These are phyloP conservation scores for Omphalea diandra DNA, from an alignment of 441 rosid genomes.

Conservation along the genomic window DNA sequence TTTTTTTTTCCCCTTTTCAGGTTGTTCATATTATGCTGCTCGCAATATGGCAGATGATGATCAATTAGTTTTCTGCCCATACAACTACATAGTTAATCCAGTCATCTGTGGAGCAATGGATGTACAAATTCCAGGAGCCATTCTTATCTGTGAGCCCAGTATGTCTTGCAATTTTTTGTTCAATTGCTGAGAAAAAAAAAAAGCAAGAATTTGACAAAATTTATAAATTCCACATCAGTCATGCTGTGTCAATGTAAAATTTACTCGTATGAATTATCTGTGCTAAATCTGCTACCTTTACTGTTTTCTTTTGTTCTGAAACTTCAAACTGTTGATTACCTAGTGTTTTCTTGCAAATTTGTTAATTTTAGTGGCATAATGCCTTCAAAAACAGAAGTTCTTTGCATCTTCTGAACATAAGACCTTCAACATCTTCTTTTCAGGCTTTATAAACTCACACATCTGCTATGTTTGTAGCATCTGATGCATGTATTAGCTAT, in stretches of 20 bases:
- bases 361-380: not conserved
- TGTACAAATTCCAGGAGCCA: slow-evolving; percentile 78
- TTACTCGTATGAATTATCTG: not conserved
- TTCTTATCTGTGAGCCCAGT: slow-evolving; percentile 96
- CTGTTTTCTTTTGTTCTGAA: not conserved
- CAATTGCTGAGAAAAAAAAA: slow-evolving; percentile 5
- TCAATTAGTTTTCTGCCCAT: slow-evolving; percentile 88
- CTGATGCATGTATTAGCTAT: not conserved
- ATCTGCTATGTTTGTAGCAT: not conserved
- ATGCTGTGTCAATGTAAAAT: not conserved
- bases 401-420: not conserved
- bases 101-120: slow-evolving; percentile 94
- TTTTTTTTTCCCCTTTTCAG: slow-evolving; percentile 43
- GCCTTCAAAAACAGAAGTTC: not conserved
- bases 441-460: slow-evolving; percentile 6
- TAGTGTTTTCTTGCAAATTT: not conserved
- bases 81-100: slow-evolving; percentile 82
- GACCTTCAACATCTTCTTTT: not conserved
- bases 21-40: slow-evolving; percentile 96
- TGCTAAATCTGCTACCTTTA: not conserved
- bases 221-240: not conserved
- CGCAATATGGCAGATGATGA: slow-evolving; percentile 81
- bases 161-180: slow-evolving; percentile 33
- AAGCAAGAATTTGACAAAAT: not conserved
- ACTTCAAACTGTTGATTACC: not conserved